Conservation (phyloP, 169 alveolate species). For the Plasmodium berghei region DNA sequence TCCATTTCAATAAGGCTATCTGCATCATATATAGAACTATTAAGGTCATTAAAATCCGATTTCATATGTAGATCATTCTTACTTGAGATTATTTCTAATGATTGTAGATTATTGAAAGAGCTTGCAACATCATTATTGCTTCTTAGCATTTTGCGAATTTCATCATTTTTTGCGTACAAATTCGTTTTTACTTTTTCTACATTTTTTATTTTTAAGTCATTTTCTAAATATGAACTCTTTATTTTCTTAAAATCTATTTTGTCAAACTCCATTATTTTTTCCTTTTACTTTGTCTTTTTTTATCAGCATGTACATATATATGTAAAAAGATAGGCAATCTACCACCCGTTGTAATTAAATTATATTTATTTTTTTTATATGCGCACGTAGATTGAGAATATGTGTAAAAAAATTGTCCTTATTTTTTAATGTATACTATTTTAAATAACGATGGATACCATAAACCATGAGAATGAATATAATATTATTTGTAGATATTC, state of each 20-base stretch:
- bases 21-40: neutral
- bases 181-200: slow-evolving; percentile 8
- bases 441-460: no score
- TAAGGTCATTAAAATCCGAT: neutral
- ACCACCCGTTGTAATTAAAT: no score
- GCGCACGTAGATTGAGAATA: no score
- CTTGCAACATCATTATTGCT: slow-evolving; percentile 1
- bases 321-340: no score
- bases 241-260: slow-evolving; percentile 20
- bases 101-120: neutral
- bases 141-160: neutral
- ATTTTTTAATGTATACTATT: no score
- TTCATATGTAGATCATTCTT: neutral
- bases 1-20: slow-evolving; percentile 8
- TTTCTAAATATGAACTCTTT: slow-evolving; percentile 59
- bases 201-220: slow-evolving; percentile 22
- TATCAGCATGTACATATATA: neutral
- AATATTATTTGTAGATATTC: no score
- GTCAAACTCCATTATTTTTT: neutral
- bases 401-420: no score
- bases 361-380: no score
- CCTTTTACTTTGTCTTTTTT: neutral
- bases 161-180: slow-evolving; percentile 13
- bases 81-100: slow-evolving; percentile 19
- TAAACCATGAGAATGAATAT: no score